These are phyloP conservation scores for Sphagnum fallax DNA, from an alignment of 228 moss, liverwort and hornwort species.

Conservation along the genomic window DNA sequence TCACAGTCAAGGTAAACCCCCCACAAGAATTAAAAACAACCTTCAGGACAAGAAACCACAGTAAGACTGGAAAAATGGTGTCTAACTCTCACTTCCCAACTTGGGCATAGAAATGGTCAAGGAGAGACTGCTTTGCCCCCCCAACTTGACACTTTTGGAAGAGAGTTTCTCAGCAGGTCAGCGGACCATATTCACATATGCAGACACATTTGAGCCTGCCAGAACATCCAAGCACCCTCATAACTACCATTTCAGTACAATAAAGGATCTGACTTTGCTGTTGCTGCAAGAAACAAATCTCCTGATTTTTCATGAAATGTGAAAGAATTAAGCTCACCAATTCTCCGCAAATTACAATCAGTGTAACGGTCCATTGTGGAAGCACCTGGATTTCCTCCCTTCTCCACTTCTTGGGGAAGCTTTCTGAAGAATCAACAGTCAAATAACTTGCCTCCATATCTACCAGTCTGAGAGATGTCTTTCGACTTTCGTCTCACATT, in stretches of 20 bases:
- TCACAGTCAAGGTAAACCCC: no score
- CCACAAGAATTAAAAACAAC: no score
- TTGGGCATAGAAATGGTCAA: slow-evolving; percentile 47
- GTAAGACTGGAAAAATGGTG: background rate
- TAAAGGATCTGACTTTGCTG: background rate
- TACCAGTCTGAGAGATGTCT: slow-evolving; percentile 22
- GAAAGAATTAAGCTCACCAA: slow-evolving; percentile 14
- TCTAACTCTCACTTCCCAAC: slow-evolving; percentile 38
- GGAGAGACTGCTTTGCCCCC: slow-evolving; percentile 41
- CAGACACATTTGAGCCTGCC: slow-evolving; percentile 32
- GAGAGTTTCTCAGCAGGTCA: slow-evolving; percentile 35
- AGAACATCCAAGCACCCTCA: background rate
- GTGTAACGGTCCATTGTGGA: slow-evolving; percentile 40
- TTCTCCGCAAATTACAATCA: slow-evolving; percentile 42
- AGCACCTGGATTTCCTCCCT: slow-evolving; percentile 25
- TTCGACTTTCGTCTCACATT: slow-evolving; percentile 25
- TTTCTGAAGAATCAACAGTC: slow-evolving; percentile 24
- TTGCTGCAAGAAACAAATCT: background rate
- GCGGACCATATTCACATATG: slow-evolving; percentile 43
- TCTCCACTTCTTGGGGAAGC: slow-evolving; percentile 29
- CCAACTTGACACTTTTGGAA: slow-evolving; percentile 58
- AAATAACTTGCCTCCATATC: slow-evolving; percentile 31
- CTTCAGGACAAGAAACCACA: background rate
- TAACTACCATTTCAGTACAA: background rate
- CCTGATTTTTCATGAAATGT: background rate